phyloP scores from a whole-genome alignment of 371 early-diverging fungal genomes.

The Mortierella polycephala region DNA sequence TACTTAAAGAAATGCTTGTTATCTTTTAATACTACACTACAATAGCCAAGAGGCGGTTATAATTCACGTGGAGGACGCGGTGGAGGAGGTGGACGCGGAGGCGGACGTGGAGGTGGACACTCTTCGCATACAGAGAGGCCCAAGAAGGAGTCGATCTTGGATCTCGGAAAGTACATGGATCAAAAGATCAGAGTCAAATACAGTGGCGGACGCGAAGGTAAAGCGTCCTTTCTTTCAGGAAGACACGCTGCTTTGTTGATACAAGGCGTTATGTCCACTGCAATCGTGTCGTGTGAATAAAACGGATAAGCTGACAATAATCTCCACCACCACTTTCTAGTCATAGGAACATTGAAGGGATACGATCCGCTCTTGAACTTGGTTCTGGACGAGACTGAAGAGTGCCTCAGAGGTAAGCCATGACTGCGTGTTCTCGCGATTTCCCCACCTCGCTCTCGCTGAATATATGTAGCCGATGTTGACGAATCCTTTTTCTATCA shows the following conservation, averaged over 20 bases:
- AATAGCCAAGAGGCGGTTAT: conserved; percentile 55
- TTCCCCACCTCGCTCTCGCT: neutral
- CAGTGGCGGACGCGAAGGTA: conserved; percentile 96
- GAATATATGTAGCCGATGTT: too few species aligned
- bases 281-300: too few species aligned
- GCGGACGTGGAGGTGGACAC: conserved; percentile 64
- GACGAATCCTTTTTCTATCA: neutral
- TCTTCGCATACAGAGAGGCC: conserved; percentile 68
- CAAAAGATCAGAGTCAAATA: conserved; percentile 93
- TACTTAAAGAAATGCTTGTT: too few species aligned
- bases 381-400: conserved; percentile 92
- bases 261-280: too few species aligned
- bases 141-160: conserved; percentile 91
- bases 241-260: neutral
- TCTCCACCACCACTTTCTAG: conserved; percentile 57
- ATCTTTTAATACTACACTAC: neutral
- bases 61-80: conserved; percentile 55
- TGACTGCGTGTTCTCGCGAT: too few species aligned
- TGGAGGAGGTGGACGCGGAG: conserved; percentile 62
- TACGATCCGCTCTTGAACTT: conserved; percentile 93
- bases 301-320: neutral
- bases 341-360: conserved; percentile 91
- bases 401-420: conserved; percentile 75
- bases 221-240: neutral
- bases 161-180: conserved; percentile 92